These are phyloP conservation scores for Hawksworthiomyces lignivorus DNA, from an alignment of 2,329 filamentous ascomycete species.

Conservation along the genomic window DNA sequence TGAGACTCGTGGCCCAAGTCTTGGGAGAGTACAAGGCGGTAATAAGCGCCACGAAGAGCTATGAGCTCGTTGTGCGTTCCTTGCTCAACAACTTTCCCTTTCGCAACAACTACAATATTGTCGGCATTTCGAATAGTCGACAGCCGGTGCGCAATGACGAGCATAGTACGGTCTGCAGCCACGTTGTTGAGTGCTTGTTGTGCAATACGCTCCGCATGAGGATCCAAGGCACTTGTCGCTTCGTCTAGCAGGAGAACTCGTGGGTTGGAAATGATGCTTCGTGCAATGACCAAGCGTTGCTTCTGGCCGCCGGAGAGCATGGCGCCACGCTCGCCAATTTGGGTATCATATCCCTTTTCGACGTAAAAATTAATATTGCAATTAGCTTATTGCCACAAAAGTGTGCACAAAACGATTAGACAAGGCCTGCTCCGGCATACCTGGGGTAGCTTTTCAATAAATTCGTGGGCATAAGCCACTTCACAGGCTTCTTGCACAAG, in stretches of 20 bases:
- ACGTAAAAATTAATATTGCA: constrained; percentile 22
- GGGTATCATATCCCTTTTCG: not conserved
- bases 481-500: too few species aligned
- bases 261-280: constrained; percentile 81
- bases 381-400: constrained; percentile 11
- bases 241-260: constrained; percentile 91
- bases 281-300: constrained; percentile 76
- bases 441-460: too few species aligned
- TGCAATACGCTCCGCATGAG: constrained; percentile 65
- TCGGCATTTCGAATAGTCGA: constrained; percentile 91
- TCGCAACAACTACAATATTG: constrained; percentile 81
- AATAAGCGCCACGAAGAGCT: constrained; percentile 21
- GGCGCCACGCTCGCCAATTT: constrained; percentile 62
- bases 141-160: constrained; percentile 87
- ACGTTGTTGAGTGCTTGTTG: constrained; percentile 71
- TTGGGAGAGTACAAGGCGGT: too few species aligned
- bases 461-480: too few species aligned
- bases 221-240: constrained; percentile 86
- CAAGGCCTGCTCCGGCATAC: too few species aligned
- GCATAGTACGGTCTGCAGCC: constrained; percentile 84
- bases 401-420: too few species aligned
- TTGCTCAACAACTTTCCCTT: constrained; percentile 76
- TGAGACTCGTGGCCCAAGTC: too few species aligned
- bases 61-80: constrained; percentile 81
- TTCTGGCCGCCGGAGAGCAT: constrained; percentile 45